Evolutionary conservation across 2,329 filamentous ascomycete genomes (phyloP), one percentile per base, ranked within the genome.

Genomic region (Fusarium kyushuense): DNA sequence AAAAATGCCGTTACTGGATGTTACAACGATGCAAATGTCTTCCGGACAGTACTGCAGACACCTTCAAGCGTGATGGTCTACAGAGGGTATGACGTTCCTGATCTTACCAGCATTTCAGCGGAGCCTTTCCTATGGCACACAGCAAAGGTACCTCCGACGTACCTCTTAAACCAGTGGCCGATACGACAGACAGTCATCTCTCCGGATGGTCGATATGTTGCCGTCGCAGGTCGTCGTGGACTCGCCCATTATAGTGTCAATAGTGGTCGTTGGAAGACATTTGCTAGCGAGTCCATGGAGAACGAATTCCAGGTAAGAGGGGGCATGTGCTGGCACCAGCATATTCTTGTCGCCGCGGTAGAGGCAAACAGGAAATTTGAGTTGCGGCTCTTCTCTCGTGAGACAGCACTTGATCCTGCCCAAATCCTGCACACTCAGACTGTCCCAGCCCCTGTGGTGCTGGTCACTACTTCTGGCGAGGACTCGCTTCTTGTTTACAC

Each of bases 311-410:
- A 93, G 25, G 93, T 99, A 16, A 86, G 94, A 66, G 96, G 96
- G 48, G 96, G 96, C 9, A 97, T 99, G 94, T 98, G 95, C 77
- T 99, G 96, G 96, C 94, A 97, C 76, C 94, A 97, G 70, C 95
- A 99, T 79, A 92, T 98, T 32, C 84, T 99, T 19, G 92, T 98
- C 57, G 94, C 94, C 38, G 94, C 95, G 6, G 90, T 97, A n/a
- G 96, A 99, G 78, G 90, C 89, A 54, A 92, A 92, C 70, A 87
- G 90, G 69, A 89, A 89, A 23, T 94, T 94, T 73, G 92, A 97
- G 82, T 81, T 99, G 49, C 92, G 96, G n/a, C 84, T 99, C 17
- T 98, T 95, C 78, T 97, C 95, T 2, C 89, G 96, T 58, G 96
- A 99, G 77, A 86, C 90, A 27, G 83, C 90, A 13, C 86, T 99